Base-by-base conservation (phyloP, 75 land plant species). In the Pinus tabuliformis region DNA sequence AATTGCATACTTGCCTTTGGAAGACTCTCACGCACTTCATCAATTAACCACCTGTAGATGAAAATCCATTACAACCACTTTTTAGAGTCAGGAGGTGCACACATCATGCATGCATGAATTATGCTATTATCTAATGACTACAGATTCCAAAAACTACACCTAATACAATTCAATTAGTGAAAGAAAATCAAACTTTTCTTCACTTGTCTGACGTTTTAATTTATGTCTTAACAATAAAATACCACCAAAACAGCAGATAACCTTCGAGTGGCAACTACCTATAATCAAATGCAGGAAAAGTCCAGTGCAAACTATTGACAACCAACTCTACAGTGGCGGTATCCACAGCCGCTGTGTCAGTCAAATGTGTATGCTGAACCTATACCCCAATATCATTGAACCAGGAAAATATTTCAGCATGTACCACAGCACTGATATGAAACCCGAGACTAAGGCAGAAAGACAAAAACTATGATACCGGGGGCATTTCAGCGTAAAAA, bases 331-430 rank as follows among this genome's bases (percentile, higher is more conserved):
- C 99, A 62, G 92, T 94, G 6, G 98, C 95, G 80, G 86, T 86
- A 82, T 97, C 99, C 73, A 88, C 89, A 83, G 81, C 83, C 5
- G 98, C 99, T 58, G 98, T 91, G 81, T 97, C 95, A 26, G 99
- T 97, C 81, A 97, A 77, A 80, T 97, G 99, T 83, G 88, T 86
- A 78, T 97, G 99, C 75, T 97, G 98, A 63, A 97, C 99, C 99
- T 97, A 86, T 12, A 80, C 28, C 28, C 59, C 52, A 77, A 78
- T 33, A 45, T 56, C 36, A 79, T 14, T 18, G 24, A 60, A 78
- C 72, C 72, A 42, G 72, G 42, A 68, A 42, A 39, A 42, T 36
- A 39, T 68, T 68, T 68, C 12, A 68, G 11, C 54, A 49, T 49
- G 24, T 68, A 42, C 24, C 45, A 68, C 9, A 68, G n/a, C 13